A percentile compares a stretch with the other conserved stretches of the same genome.
Evolutionary conservation across 495 filamentous ascomycete species (phyloP).

Genomic region (Tuber umbilicatum): DNA sequence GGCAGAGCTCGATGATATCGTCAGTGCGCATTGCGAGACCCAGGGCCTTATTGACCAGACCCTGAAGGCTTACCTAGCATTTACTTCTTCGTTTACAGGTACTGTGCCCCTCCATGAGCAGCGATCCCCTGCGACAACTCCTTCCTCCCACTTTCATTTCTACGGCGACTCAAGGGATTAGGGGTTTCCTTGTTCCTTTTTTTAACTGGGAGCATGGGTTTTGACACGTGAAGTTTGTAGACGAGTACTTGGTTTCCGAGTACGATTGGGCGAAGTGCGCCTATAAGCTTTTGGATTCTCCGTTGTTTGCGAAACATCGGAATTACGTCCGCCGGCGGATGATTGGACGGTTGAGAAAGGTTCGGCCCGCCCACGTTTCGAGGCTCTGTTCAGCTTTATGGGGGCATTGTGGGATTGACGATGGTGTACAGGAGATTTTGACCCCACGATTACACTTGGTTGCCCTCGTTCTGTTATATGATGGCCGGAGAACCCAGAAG

Average conservation of each 20-base stretch:
- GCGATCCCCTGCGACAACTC: slow-evolving; percentile 8
- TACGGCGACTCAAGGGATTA: neutral
- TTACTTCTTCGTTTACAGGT: slow-evolving; percentile 72
- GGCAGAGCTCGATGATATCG: slow-evolving; percentile 73
- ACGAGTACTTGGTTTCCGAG: slow-evolving; percentile 74
- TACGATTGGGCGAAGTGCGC: slow-evolving; percentile 79
- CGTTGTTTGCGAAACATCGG: slow-evolving; percentile 62
- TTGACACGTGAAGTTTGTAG: slow-evolving; percentile 44
- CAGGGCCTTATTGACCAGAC: slow-evolving; percentile 80
- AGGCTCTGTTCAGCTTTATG: neutral
- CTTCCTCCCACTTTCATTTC: slow-evolving; percentile 8
- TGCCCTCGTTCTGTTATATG: slow-evolving; percentile 79
- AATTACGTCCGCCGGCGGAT: slow-evolving; percentile 92
- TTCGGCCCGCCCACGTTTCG: slow-evolving; percentile 36
- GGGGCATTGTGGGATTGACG: neutral
- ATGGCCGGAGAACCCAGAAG: slow-evolving; percentile 70
- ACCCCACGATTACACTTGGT: slow-evolving; percentile 68
- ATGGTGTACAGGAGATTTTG: slow-evolving; percentile 62
- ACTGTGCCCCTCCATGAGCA: slow-evolving; percentile 7
- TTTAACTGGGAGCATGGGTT: slow-evolving; percentile 9
- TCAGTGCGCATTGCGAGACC: slow-evolving; percentile 62
- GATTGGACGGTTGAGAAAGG: slow-evolving; percentile 83
- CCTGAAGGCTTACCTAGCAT: slow-evolving; percentile 72
- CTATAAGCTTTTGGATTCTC: slow-evolving; percentile 69
- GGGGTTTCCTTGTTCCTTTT: slow-evolving; percentile 5